Percentiles rank a stretch among this genome's conserved stretches.
phyloP scores from a whole-genome alignment of 2,329 filamentous ascomycete genomes.

The Hymenoscyphus salicellus region DNA sequence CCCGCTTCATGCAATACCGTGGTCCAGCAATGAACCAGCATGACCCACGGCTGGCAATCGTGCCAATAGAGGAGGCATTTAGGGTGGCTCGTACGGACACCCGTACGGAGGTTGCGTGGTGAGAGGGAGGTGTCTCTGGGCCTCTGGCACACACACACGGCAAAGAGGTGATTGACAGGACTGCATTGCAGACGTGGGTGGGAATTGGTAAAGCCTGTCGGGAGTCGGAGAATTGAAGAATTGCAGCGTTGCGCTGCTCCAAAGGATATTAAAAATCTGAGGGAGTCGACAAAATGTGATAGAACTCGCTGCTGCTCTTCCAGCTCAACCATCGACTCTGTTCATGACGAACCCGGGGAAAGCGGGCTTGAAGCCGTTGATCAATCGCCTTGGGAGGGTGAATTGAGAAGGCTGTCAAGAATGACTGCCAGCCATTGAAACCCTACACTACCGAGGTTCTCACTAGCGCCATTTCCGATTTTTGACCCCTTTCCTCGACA shows the following conservation, averaged over 20 bases:
- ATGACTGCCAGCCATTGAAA: too few relatives aligned
- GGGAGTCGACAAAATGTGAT: background rate
- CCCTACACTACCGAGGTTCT: background rate
- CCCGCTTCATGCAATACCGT: background rate
- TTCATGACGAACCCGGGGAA: background rate
- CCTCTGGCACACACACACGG: background rate
- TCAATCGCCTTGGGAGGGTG: background rate
- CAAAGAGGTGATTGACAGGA: background rate
- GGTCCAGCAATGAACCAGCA: background rate
- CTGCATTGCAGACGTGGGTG: background rate
- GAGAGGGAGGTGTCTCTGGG: too few relatives aligned
- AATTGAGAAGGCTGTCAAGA: background rate
- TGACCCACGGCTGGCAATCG: background rate
- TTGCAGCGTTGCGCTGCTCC: background rate
- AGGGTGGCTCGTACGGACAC: background rate
- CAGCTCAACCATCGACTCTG: background rate
- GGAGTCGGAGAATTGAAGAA: background rate
- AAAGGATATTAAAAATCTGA: background rate
- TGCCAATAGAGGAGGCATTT: background rate
- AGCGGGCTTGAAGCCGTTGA: background rate
- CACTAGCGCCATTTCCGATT: background rate
- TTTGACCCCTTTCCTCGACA: background rate
- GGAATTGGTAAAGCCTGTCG: slow-evolving; percentile 1
- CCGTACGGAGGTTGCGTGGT: too few relatives aligned
- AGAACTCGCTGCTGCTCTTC: background rate